Base-by-base conservation (phyloP, 108 stramenopile genomes). In the Stephanodiscus triporus region DNA sequence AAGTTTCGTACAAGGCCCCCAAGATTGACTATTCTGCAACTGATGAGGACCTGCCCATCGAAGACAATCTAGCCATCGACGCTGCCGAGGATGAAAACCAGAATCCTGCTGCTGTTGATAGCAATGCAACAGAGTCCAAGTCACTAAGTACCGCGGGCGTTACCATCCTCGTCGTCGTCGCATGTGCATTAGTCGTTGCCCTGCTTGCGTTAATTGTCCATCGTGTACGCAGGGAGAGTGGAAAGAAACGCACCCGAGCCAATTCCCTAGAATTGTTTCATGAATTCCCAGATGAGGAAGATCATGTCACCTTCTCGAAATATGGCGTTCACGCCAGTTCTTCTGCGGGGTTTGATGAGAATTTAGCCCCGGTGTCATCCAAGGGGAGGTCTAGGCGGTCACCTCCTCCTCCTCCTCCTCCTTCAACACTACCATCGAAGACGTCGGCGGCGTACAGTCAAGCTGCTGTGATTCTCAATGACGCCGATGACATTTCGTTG, bases 401-500 rank as follows among this genome's bases (percentile, higher is more conserved):
- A 36, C 23, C 57, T 40, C 58, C 2, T 34, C 30, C 58, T 13
- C 30, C 58, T 34, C 30, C 58, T 29, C 13, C 27, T 19, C 58
- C 58, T 29, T n/a, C n/a, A n/a, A n/a, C n/a, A n/a, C n/a, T n/a
- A n/a, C 2, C 23, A 29, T 27, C 47, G 9, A 59, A 59, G 22
- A 43, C 49, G 11, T 49, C 32, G 5, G 37, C 56, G 11, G 2
- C 48, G 19, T 20, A 19, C 32, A 24, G 19, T 7, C 43, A 56
- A 61, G 42, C 66, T 14, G 63, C 45, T 24, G 59, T 68, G 32
- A 76, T 76, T 17, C 59, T 76, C 6, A 76, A 76, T 61, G 75
- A 76, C 0, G 57, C 40, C 8, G 75, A 76, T 68, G 75, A 76
- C 48, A 36, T 61, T 8, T 76, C 75, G 11, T 66, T 76, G 4